A percentile compares a stretch with the other conserved stretches of the same genome.
phyloP scores from a whole-genome alignment of 2,329 filamentous ascomycete genomes.

The Elsinoe ampelina region DNA sequence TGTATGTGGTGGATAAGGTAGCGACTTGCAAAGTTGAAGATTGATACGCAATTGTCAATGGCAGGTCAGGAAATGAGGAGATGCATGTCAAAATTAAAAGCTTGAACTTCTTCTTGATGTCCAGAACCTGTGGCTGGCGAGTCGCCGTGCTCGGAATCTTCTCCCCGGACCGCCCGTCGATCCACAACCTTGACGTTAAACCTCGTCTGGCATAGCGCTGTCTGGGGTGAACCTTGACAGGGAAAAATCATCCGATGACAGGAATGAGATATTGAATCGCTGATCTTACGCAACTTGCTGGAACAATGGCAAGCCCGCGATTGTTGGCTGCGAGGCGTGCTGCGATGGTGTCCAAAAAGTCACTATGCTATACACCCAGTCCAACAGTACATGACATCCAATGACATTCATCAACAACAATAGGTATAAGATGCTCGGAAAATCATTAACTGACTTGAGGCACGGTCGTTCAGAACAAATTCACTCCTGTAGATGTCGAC shows the following conservation, averaged over 20 bases:
- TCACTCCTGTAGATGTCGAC: no score
- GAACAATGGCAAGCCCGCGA: no score
- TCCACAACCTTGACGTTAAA: constrained; percentile 5
- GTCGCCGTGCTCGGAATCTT: background rate
- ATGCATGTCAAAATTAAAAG: constrained; percentile 7
- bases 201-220: background rate
- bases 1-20: background rate
- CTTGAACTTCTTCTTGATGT: background rate
- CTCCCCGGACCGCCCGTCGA: background rate
- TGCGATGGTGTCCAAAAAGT: no score
- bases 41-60: background rate
- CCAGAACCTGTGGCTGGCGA: constrained; percentile 2
- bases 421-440: no score
- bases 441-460: no score
- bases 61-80: background rate
- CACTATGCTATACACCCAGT: no score
- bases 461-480: no score
- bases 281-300: no score
- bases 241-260: background rate
- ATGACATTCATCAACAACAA: no score
- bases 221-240: constrained; percentile 4
- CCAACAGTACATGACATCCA: no score
- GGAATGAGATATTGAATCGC: no score
- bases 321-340: no score
- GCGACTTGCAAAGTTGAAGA: background rate